Evolutionary conservation across 2,329 filamentous ascomycete genomes (phyloP), one percentile per base, ranked within the genome.

Genomic region (Talaromyces sp.): DNA sequence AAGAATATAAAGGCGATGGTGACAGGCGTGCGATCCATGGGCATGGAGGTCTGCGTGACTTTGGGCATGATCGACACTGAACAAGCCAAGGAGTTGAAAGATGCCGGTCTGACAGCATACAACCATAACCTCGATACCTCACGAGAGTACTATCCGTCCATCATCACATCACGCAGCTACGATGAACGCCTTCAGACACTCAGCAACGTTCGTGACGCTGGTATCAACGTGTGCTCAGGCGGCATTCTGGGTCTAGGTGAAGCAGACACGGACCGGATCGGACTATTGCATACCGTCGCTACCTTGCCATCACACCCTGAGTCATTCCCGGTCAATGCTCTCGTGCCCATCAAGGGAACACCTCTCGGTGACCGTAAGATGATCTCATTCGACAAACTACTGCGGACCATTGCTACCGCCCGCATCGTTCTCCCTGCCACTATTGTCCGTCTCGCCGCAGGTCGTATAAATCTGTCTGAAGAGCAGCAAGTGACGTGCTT

Each of bases 71-170:
- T 96, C 69, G 91, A 96, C 75, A 83, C 82, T 5, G 81, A 83
- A 67, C 92, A 96, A 80, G 92, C 92, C 31, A 84, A 85, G 71
- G 90, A 95, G 78, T 83, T 96, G 67, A 92, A 92, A 73, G 86
- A 86, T 1, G 92, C 92, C 0, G 92, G 92, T 0, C 78, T 96
- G 69, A 96, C 92, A 16, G 92, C 92, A 0, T 96, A 96, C 78
- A 96, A 96, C 79, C 92, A 96, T 82, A 96, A 96, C 73, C 83
- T 96, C 67, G 92, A 96, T 77, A 96, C 92, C 1, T 92, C 88
- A 62, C 85, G 92, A 68, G 92, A 96, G 79, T 92, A 92, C 76
- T 96, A 96, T 72, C 91, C 92, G 0, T 88, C 83, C 42, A 84
- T 96, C 70, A 96, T 96, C 76, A 90, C 91, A 0, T 96, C 92